These are phyloP conservation scores for Geotrichum cucujoidarum DNA, from an alignment of 1,139 yeast genomes.

Conservation along the genomic window DNA sequence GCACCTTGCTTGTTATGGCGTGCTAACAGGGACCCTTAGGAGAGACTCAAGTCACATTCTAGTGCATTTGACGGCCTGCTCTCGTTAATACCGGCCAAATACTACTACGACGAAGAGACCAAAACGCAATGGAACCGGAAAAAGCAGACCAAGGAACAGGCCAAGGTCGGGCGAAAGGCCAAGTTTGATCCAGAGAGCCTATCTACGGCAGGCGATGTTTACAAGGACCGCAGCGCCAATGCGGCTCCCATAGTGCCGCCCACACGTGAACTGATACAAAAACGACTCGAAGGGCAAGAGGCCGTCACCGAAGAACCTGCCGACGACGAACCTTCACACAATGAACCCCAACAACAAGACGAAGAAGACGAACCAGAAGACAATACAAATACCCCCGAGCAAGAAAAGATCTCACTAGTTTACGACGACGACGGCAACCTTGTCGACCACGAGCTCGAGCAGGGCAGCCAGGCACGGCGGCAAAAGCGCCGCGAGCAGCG, in stretches of 20 bases:
- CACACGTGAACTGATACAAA: constrained; percentile 14
- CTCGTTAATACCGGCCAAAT: constrained; percentile 64
- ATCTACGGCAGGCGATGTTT: constrained; percentile 65
- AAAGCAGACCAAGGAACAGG: constrained; percentile 60
- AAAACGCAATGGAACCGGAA: constrained; percentile 87
- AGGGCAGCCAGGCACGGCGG: neutral
- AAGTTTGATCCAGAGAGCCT: constrained; percentile 70
- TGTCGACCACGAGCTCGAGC: constrained; percentile 9
- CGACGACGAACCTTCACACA: neutral
- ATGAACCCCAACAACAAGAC: neutral
- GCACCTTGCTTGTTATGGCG: constrained; percentile 1
- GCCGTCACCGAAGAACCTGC: neutral
- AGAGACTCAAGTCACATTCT: constrained; percentile 77
- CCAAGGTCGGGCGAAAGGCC: constrained; percentile 55
- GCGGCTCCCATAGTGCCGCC: constrained; percentile 17
- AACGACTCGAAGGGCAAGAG: constrained; percentile 1
- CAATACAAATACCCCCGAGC: constrained; percentile 18
- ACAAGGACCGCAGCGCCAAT: constrained; percentile 33
- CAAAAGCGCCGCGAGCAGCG: too few species aligned
- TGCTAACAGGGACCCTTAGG: constrained; percentile 41
- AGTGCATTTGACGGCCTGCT: constrained; percentile 85
- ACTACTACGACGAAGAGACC: constrained; percentile 53
- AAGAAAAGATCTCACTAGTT: constrained; percentile 46
- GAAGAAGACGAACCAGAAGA: constrained; percentile 24
- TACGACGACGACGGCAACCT: constrained; percentile 63